phyloP scores from a whole-genome alignment of 306 rosid genomes.

The Amphicarpaea edgeworthii region DNA sequence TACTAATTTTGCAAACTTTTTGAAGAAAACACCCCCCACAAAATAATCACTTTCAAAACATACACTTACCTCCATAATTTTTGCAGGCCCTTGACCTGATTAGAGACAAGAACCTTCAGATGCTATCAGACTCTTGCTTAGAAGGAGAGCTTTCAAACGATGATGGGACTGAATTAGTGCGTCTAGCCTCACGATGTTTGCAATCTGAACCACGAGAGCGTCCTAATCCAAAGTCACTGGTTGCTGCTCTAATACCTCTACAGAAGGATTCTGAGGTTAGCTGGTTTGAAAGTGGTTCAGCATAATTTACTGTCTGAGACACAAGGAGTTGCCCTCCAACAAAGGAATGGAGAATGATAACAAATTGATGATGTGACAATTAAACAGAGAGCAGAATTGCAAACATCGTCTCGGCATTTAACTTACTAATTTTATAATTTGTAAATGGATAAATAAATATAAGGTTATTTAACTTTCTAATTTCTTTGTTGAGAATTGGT shows the following conservation, averaged over 20 bases:
- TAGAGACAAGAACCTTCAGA: constrained; percentile 85
- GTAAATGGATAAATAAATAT: not conserved
- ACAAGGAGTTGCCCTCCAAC: not conserved
- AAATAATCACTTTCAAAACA: not conserved
- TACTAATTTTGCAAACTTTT: not conserved
- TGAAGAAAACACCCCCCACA: not conserved
- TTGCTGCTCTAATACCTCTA: constrained; percentile 83
- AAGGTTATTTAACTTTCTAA: not conserved
- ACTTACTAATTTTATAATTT: not conserved
- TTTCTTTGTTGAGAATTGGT: not conserved
- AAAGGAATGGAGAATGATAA: not conserved
- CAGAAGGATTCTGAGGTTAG: constrained; percentile 93
- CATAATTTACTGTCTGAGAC: constrained; percentile 16
- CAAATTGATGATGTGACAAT: not conserved
- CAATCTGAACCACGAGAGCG: constrained; percentile 96
- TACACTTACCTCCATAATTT: constrained; percentile 15
- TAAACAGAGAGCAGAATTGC: not conserved
- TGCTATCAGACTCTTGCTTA: constrained; percentile 92
- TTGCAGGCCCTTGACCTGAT: constrained; percentile 93
- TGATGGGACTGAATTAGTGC: constrained; percentile 92
- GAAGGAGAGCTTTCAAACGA: constrained; percentile 92
- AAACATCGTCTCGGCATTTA: not conserved
- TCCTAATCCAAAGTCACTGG: constrained; percentile 87
- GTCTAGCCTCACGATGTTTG: constrained; percentile 90
- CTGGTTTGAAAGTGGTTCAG: constrained; percentile 28